Base-by-base conservation (phyloP, 1,284 basidiomycete species). In the Peniophora sp. region DNA sequence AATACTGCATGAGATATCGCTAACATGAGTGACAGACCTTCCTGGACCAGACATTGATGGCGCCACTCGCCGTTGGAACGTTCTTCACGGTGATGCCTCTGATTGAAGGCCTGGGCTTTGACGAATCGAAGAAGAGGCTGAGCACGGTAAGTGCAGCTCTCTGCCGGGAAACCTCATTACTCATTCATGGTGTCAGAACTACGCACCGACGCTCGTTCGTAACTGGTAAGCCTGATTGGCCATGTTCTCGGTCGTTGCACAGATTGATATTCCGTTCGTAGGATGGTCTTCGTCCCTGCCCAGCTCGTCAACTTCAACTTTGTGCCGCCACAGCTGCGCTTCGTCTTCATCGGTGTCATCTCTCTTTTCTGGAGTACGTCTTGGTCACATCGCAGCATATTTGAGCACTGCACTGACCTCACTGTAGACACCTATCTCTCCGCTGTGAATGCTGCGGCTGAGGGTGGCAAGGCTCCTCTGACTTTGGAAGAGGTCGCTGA, bases 341-440 rank as follows among this genome's bases (percentile, higher is more conserved):
- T 93, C 53, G 73, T 86, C 8, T 73, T 86, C 19, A 78, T 92
- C 24, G 81, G 90, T 61, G 76, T 85, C 14, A 89, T 94, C 50
- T 86, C 84, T 53, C 72, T 94, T 50, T 89, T 91, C 69, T 93
- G 90, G 92, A 93, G 86, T 89, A 60, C 49, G 83, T 78, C n/a
- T 2, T 11, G 43, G 3, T 10, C 41, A 34, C 34, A 6, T 22
- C 34, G 48, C 50, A 49, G 25, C 46, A 32, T 39, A 57, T 57
- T 59, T 48, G 63, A 54, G 53, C 56, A 58, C 12, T 64, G 59
- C 2, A 58, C 49, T 17, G 41, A 46, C 27, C 22, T 56, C 49
- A 36, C 36, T 16, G 16, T 50, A 77, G 73, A 74, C 51, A 70
- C 74, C n/a, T 71, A 77, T 60, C 64, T 77, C 27, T 77, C 75